Evolutionary conservation across 805 yeast species (phyloP), one percentile per base, ranked within the genome.

Genomic region (Spathaspora arborariae): DNA sequence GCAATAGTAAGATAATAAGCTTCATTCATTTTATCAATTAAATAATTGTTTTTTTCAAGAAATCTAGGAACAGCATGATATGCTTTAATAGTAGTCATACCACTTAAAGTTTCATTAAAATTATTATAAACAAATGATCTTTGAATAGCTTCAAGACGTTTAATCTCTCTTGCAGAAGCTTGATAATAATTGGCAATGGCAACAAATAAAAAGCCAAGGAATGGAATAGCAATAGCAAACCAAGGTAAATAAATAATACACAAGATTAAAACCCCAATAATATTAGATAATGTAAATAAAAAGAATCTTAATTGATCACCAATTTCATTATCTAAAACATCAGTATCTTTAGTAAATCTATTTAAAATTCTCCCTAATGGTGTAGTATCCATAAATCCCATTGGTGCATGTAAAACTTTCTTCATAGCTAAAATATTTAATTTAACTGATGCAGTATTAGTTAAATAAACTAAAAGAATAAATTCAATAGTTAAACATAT

Each of bases 361-460:
- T 88, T 89, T 61, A 90, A 70, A 48, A 89, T 82, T 54, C 96
- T 75, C 1, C 97, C 96, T 73, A 87, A 76, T 15, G 97, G 97
- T 0, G 95, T 86, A 9, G 88, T 81, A 58, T 90, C 96, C 66
- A 88, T 75, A 60, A 80, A 90, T 0, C 82, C 66, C 92, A 88
- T 87, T 41, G 96, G 96, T 2, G 94, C 82, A 50, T 82, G 82
- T 49, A 89, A 67, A 13, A 89, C 71, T 33, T 71, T 76, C 40
- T 73, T 63, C 45, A 83, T 72, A 0, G 96, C 90, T 42, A 56
- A 54, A 37, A 83, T 67, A 57, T 88, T 88, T 58, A 89, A 68
- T n/a, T 56, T 59, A 45, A 66, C 76, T 4, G 87, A 72, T 2
- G 90, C 81, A 39, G 63, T 67, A 52, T 78, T 79, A 36, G 81